phyloP scores from a whole-genome alignment of 345 rosid genomes.

The Moricandia arvensis region DNA sequence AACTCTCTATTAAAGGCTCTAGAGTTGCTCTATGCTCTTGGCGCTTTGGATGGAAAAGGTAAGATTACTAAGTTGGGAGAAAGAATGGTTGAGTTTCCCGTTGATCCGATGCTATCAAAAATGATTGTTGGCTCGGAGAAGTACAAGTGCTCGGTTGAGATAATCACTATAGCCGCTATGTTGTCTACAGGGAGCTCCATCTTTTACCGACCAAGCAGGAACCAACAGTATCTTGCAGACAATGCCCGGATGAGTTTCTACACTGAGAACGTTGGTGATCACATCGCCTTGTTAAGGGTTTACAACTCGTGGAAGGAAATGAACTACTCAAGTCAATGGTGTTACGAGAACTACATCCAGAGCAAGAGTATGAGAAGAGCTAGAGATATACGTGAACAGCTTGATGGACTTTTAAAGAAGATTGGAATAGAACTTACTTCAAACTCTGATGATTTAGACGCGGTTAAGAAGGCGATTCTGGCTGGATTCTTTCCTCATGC shows the following conservation, averaged over 20 bases:
- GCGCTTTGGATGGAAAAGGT: constrained; percentile 79
- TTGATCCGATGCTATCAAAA: constrained; percentile 88
- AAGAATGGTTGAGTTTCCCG: constrained; percentile 94
- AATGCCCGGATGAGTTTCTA: constrained; percentile 81
- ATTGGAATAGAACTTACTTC: constrained; percentile 75
- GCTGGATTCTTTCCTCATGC: constrained; percentile 91
- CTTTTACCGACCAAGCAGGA: constrained; percentile 80
- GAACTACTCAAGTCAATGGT: constrained; percentile 87
- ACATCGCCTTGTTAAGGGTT: constrained; percentile 80
- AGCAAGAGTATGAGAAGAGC: constrained; percentile 94
- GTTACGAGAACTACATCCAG: constrained; percentile 95
- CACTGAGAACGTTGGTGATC: constrained; percentile 83
- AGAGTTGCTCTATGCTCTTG: constrained; percentile 75
- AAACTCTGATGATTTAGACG: constrained; percentile 60
- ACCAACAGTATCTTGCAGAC: constrained; percentile 89
- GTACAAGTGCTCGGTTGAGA: constrained; percentile 77
- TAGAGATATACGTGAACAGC: constrained; percentile 83
- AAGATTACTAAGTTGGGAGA: constrained; percentile 86
- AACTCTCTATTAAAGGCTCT: constrained; percentile 78
- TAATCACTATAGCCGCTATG: constrained; percentile 83
- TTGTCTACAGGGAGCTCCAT: constrained; percentile 86
- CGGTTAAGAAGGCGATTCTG: constrained; percentile 78
- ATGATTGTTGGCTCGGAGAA: constrained; percentile 87
- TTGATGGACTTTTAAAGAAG: constrained; percentile 82
- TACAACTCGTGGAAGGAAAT: constrained; percentile 86